A percentile compares a stretch with the other conserved stretches of the same genome.
Evolutionary conservation across 495 filamentous ascomycete genomes (phyloP).

Genomic region (Neurospora discreta): DNA sequence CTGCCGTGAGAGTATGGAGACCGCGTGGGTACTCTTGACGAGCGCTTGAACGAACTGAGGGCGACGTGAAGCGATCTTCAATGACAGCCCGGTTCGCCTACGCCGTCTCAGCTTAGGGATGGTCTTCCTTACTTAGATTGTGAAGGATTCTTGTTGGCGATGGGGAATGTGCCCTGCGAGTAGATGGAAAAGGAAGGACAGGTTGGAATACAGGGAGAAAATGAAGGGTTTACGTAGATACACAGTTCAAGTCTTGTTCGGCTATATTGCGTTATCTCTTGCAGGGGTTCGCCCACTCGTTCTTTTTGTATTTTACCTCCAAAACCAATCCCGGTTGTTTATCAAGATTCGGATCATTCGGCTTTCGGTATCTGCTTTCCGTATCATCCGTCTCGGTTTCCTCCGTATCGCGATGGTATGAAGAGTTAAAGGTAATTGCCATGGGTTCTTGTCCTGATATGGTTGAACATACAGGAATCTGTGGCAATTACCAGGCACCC

Average conservation of each 20-base stretch:
- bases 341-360: not conserved
- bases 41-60: not conserved
- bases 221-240: not conserved
- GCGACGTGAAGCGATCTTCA: not conserved
- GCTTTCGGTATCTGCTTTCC: not conserved
- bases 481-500: not conserved
- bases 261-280: not conserved
- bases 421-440: no score
- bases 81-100: not conserved
- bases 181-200: not conserved
- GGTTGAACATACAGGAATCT: not conserved
- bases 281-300: not conserved
- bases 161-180: not conserved
- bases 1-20: conserved; percentile 3
- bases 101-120: not conserved
- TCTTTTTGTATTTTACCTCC: not conserved
- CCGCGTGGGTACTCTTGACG: not conserved
- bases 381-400: not conserved
- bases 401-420: no score
- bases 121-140: not conserved
- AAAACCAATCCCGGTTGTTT: not conserved
- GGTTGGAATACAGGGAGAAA: not conserved
- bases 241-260: not conserved
- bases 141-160: not conserved
- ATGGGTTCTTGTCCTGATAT: no score